Percentiles rank a stretch among this genome's conserved stretches.
Evolutionary conservation across 148 eudicot genomes (phyloP).

Genomic region (Rhododendron simsii): DNA sequence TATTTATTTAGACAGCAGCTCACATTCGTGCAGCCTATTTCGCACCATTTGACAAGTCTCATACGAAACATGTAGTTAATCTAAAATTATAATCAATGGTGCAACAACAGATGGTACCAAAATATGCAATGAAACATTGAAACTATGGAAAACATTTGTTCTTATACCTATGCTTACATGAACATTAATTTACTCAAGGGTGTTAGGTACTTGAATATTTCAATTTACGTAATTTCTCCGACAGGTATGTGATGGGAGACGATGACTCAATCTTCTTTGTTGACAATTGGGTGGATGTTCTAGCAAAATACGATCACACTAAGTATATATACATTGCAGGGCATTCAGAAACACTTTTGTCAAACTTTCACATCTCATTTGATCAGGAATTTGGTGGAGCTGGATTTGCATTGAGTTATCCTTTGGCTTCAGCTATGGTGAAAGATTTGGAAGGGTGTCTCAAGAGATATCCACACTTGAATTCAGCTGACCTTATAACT

Average conservation of each 20-base stretch:
- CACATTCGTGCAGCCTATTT: too few relatives aligned
- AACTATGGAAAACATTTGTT: too few relatives aligned
- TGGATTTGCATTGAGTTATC: constrained; percentile 33
- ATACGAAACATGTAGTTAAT: too few relatives aligned
- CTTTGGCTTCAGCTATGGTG: constrained; percentile 25
- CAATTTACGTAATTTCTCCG: too few relatives aligned
- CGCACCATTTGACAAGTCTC: too few relatives aligned
- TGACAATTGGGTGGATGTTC: constrained; percentile 38
- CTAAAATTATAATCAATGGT: too few relatives aligned
- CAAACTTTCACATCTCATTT: constrained; percentile 27
- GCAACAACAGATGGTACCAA: too few relatives aligned
- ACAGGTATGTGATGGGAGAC: constrained; percentile 31
- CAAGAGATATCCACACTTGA: constrained; percentile 14
- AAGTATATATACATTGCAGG: constrained; percentile 38
- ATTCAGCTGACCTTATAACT: constrained; percentile 14
- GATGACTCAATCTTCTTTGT: constrained; percentile 45
- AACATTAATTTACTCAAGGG: too few relatives aligned
- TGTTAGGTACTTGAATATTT: too few relatives aligned
- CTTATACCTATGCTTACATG: too few relatives aligned
- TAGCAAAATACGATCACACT: constrained; percentile 39
- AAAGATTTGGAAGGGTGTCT: constrained; percentile 22
- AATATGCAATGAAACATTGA: too few relatives aligned
- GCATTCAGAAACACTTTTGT: constrained; percentile 27
- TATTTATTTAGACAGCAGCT: too few relatives aligned
- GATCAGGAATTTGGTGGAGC: constrained; percentile 55